These are phyloP conservation scores for Corylus heterophylla DNA, from an alignment of 306 rosid genomes.

Conservation along the genomic window DNA sequence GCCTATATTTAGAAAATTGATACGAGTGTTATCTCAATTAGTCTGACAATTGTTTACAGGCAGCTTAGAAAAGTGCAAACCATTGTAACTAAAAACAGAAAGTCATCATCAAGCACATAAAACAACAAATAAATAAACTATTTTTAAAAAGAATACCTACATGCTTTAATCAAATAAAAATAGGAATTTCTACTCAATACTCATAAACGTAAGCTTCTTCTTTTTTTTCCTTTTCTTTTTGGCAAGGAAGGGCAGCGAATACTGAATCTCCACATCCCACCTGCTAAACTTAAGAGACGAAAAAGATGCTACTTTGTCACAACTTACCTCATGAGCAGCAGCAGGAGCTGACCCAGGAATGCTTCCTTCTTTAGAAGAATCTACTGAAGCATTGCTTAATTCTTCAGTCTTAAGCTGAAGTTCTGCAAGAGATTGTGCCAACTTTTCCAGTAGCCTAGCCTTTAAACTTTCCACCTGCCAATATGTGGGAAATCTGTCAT, in stretches of 20 bases:
- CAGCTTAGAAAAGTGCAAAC: neutral
- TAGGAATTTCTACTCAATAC: neutral
- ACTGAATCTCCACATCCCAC: conserved; percentile 8
- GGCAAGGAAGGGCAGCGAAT: conserved; percentile 12
- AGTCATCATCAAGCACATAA: conserved; percentile 20
- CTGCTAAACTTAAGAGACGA: conserved; percentile 17
- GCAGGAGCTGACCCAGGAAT: conserved; percentile 33
- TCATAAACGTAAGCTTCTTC: neutral
- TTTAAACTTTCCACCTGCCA: conserved; percentile 83
- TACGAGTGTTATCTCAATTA: conserved; percentile 1
- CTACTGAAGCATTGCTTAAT: conserved; percentile 44
- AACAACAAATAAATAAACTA: neutral
- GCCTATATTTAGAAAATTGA: conserved; percentile 41
- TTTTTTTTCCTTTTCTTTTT: neutral
- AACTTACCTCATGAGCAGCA: conserved; percentile 70
- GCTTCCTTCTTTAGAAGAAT: conserved; percentile 36
- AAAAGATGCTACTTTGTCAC: conserved; percentile 13
- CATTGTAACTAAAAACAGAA: conserved; percentile 3
- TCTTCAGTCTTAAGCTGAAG: conserved; percentile 68
- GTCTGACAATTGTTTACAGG: neutral
- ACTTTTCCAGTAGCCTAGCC: conserved; percentile 73
- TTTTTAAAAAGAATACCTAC: neutral
- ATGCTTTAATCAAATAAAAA: neutral
- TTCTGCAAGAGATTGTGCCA: conserved; percentile 70
- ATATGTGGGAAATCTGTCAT: conserved; percentile 33